phyloP scores from a whole-genome alignment of 768 basidiomycete genomes.

The Lactarius evosmus region DNA sequence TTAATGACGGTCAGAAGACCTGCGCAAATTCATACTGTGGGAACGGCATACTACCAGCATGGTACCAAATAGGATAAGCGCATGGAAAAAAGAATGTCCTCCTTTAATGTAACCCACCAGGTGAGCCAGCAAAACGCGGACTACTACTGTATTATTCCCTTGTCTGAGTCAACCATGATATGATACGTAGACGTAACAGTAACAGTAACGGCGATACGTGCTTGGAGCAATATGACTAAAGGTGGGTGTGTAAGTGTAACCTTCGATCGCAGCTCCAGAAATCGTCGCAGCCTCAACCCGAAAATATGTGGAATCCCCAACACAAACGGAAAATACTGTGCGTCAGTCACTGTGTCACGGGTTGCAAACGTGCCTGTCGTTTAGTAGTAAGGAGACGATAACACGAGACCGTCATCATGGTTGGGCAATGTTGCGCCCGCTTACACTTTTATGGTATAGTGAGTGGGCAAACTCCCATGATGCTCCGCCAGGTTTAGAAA shows the following conservation, averaged over 20 bases:
- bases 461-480: background rate
- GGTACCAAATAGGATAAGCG: slow-evolving; percentile 7
- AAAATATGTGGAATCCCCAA: background rate
- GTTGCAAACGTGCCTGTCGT: background rate
- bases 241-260: background rate
- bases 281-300: too few relatives aligned
- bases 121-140: background rate
- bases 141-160: background rate
- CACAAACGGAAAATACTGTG: background rate
- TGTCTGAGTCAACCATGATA: background rate
- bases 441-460: slow-evolving; percentile 10
- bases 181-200: background rate
- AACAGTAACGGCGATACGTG: background rate
- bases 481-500: background rate
- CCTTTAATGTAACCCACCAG: too few relatives aligned
- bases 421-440: background rate
- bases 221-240: background rate
- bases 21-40: background rate
- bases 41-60: background rate
- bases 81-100: background rate
- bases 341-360: background rate
- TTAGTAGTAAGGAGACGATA: background rate
- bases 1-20: background rate
- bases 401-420: background rate
- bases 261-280: background rate